These are phyloP conservation scores for Aspergillus tubingensis DNA, from an alignment of 2,329 filamentous ascomycete species.

Conservation along the genomic window DNA sequence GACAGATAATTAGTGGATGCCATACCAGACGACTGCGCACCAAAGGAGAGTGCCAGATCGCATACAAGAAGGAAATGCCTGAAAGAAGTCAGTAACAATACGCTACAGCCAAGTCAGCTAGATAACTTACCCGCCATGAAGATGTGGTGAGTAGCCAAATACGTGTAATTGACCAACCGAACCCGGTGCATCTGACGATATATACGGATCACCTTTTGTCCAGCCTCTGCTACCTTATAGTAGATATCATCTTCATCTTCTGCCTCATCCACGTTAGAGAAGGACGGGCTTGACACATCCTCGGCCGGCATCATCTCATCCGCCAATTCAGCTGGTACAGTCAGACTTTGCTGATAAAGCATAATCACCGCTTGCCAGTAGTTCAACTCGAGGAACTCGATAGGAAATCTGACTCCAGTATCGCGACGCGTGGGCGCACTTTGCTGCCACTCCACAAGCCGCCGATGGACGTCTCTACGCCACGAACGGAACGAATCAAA, in stretches of 20 bases:
- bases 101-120: neutral
- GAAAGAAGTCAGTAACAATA: slow-evolving; percentile 16
- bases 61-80: slow-evolving; percentile 89
- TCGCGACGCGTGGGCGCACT: slow-evolving; percentile 74
- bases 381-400: slow-evolving; percentile 89
- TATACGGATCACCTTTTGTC: slow-evolving; percentile 85
- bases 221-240: slow-evolving; percentile 90
- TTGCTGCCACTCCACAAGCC: slow-evolving; percentile 83
- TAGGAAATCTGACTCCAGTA: slow-evolving; percentile 84
- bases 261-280: slow-evolving; percentile 47
- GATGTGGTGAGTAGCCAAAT: slow-evolving; percentile 89
- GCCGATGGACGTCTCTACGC: slow-evolving; percentile 81
- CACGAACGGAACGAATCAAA: slow-evolving; percentile 87
- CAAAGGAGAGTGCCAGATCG: slow-evolving; percentile 92
- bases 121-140: slow-evolving; percentile 80
- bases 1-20: neutral
- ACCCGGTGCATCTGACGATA: slow-evolving; percentile 87
- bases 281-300: slow-evolving; percentile 59
- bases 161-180: slow-evolving; percentile 92
- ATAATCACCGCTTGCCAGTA: slow-evolving; percentile 98
- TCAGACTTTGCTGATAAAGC: slow-evolving; percentile 87
- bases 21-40: slow-evolving; percentile 83
- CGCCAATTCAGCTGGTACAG: slow-evolving; percentile 81
- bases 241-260: slow-evolving; percentile 88
- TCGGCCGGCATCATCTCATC: slow-evolving; percentile 68